Evolutionary conservation across 225 moss, liverwort and hornwort species (phyloP), one percentile per base, ranked within the genome.

Genomic region (Rhytidiadelphus loreus): DNA sequence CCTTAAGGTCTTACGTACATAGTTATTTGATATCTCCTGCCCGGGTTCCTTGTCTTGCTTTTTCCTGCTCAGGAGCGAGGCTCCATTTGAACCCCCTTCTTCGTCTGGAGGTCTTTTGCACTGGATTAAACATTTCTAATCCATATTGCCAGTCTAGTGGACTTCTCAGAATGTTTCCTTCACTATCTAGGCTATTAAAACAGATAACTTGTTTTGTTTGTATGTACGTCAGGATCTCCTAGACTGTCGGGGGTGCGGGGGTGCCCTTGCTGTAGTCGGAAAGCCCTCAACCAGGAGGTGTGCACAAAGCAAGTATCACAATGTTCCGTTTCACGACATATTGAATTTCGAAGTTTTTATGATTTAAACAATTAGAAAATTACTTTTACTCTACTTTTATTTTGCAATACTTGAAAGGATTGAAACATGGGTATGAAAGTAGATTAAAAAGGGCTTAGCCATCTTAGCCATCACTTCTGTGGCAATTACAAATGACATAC

Each of bases 1-100:
- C 9, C 55, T 69, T 61, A 55, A 84, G 66, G 48, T 85, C 64
- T 75, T 37, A 22, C 88, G 62, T 83, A 92, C 92, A 86, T 92
- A 90, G 80, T 35, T 68, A 80, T 41, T 86, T 15, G 80, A 84
- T 11, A 75, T 22, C n/a, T 82, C 90, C 85, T 77, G 87, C 37
- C 5, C 87, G 37, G 65, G 37, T 64, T 92, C 90, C 61, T 87
- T 91, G 85, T 87, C 90, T 79, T 89, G 87, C 90, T 92, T 92
- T 79, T 66, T 72, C 85, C 56, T 90, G 83, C 87, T 74, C 53
- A 90, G 87, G 72, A 89, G 77, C 35, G 69, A 65, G 74, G 86
- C 88, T 88, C 90, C 87, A 66, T 60, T 90, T 44, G 84, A 61
- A 82, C 91, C 91, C 85, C 93, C 92, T 86, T 93, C 93, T 73